Percentiles rank a stretch among this genome's conserved stretches.
phyloP scores from a whole-genome alignment of 2,329 filamentous ascomycete species.

The Triangularia setosa region DNA sequence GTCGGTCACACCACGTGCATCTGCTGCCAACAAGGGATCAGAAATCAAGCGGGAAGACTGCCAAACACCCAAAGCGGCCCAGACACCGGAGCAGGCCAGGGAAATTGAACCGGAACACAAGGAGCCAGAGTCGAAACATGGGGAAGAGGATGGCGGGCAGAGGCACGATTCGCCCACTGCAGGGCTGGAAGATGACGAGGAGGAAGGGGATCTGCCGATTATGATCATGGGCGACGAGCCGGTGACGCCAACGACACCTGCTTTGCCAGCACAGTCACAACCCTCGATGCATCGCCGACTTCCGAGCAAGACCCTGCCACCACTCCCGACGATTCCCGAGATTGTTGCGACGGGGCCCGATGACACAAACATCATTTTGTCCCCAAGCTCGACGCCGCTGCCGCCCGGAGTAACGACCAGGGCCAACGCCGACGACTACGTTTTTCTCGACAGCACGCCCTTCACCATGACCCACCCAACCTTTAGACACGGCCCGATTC shows the following conservation, averaged over 20 bases:
- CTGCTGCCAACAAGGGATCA: slow-evolving; percentile 14
- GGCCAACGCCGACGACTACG: slow-evolving; percentile 36
- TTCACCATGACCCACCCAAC: slow-evolving; percentile 47
- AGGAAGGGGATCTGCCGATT: slow-evolving; percentile 17
- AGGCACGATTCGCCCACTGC: slow-evolving; percentile 19
- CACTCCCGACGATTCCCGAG: slow-evolving; percentile 42
- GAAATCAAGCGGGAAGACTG: slow-evolving; percentile 13
- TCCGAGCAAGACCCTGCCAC: slow-evolving; percentile 23
- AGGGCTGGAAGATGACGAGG: slow-evolving; percentile 13
- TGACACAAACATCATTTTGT: slow-evolving; percentile 10
- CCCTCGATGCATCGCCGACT: slow-evolving; percentile 20
- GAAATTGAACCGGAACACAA: background rate
- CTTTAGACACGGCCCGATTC: slow-evolving; percentile 54
- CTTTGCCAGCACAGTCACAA: slow-evolving; percentile 10
- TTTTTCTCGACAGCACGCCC: slow-evolving; percentile 47
- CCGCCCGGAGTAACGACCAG: slow-evolving; percentile 8
- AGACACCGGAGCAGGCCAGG: slow-evolving; percentile 1
- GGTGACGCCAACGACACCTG: slow-evolving; percentile 6
- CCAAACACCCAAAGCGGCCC: slow-evolving; percentile 14
- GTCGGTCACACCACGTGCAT: slow-evolving; percentile 27
- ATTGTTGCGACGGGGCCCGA: slow-evolving; percentile 30
- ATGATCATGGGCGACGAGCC: slow-evolving; percentile 17
- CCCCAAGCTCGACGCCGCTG: slow-evolving; percentile 14
- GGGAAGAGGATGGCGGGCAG: background rate
- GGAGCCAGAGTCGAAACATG: slow-evolving; percentile 3